phyloP scores from a whole-genome alignment of 192 early-diverging fungal species.

The Entomortierella beljakovae region DNA sequence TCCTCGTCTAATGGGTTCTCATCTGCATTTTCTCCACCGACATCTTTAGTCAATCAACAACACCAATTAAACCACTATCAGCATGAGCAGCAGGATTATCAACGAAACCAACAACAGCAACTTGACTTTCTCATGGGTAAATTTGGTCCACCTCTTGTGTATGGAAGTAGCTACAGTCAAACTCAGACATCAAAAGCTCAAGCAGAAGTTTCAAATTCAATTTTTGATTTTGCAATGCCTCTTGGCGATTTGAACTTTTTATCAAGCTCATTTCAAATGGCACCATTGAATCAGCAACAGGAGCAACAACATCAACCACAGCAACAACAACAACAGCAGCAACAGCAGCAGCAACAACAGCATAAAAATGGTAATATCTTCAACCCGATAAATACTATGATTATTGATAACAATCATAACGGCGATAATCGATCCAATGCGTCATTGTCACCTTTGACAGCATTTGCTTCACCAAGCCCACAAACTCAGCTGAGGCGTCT shows the following conservation, averaged over 20 bases:
- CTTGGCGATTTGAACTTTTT: constrained; percentile 42
- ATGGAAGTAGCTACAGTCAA: constrained; percentile 24
- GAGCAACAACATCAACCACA: constrained; percentile 23
- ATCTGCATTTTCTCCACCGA: neutral
- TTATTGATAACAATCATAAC: neutral
- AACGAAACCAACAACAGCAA: constrained; percentile 20
- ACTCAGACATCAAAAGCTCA: constrained; percentile 2
- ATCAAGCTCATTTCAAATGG: constrained; percentile 47
- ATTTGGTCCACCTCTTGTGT: constrained; percentile 30
- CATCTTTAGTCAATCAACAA: constrained; percentile 1
- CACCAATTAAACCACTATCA: constrained; percentile 9
- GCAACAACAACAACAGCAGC: constrained; percentile 2
- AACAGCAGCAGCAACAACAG: neutral
- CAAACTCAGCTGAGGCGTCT: neutral
- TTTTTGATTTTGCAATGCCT: constrained; percentile 53
- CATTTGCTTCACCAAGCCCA: neutral
- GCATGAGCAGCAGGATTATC: constrained; percentile 33
- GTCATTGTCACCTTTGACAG: neutral
- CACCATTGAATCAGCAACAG: constrained; percentile 31
- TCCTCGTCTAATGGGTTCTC: constrained; percentile 22
- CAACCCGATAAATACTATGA: neutral
- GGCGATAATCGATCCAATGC: neutral
- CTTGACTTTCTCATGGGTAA: constrained; percentile 9
- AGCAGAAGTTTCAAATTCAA: constrained; percentile 26
- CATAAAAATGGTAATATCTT: neutral